Conservation (phyloP, 495 filamentous ascomycete species). For the Neurospora sp. region DNA sequence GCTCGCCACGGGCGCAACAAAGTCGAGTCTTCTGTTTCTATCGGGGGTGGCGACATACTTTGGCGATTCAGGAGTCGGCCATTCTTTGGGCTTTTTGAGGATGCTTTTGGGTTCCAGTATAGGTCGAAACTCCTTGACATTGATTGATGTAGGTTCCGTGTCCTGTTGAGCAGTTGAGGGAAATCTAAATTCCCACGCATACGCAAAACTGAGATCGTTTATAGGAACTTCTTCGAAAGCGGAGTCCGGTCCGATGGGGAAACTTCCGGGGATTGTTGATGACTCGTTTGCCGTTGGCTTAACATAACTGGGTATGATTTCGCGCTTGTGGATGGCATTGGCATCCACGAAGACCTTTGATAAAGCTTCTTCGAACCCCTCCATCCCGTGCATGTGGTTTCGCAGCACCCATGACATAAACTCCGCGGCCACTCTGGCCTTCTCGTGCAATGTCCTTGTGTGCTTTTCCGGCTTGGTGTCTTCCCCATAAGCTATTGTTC, state of each 20-base stretch:
- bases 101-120: slow-evolving; percentile 16
- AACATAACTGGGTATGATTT: slow-evolving; percentile 22
- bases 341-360: slow-evolving; percentile 27
- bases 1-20: slow-evolving; percentile 15
- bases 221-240: slow-evolving; percentile 14
- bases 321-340: slow-evolving; percentile 26
- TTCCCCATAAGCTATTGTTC: background rate
- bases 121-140: slow-evolving; percentile 2
- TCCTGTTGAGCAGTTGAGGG: slow-evolving; percentile 6
- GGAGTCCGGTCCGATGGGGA: slow-evolving; percentile 6
- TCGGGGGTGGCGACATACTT: slow-evolving; percentile 15
- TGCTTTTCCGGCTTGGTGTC: background rate
- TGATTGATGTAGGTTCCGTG: background rate
- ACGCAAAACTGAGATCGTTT: slow-evolving; percentile 8
- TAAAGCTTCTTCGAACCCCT: slow-evolving; percentile 2
- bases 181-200: slow-evolving; percentile 8
- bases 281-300: background rate
- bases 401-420: background rate
- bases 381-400: background rate
- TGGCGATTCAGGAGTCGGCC: slow-evolving; percentile 6
- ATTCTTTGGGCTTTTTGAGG: slow-evolving; percentile 14
- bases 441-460: background rate
- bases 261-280: slow-evolving; percentile 6
- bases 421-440: background rate
- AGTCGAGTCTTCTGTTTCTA: slow-evolving; percentile 13